Evolutionary conservation across 352 stramenopile species (phyloP), one percentile per base, ranked within the genome.

Genomic region (Saprolegnia diclina): DNA sequence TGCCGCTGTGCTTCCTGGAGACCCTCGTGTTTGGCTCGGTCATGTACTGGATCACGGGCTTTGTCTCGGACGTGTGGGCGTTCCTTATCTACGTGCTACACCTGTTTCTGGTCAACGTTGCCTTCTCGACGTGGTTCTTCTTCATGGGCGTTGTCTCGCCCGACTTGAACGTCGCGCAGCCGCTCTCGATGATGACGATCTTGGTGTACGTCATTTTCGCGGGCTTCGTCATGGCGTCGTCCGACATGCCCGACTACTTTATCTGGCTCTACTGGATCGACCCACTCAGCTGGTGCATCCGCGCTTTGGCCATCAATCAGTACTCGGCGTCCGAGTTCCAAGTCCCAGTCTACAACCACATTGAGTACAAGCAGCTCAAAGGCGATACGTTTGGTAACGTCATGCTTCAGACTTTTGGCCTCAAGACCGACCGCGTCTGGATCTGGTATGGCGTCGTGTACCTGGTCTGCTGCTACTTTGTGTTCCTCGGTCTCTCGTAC

Each of bases 11-110:
- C 54, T 5, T 67, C 0, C 65, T 80, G 37, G 80, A 86, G 73
- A 74, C 77, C 9, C 62, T 82, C 11, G 54, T 82, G 35, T 86
- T 88, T 74, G 79, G 77, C 26, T 80, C 71, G 11, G 67, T 88
- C 57, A 54, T 86, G 7, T 88, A 88, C 61, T 88, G 73, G 56
- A 78, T 86, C 67, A 74, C 82, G 65, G 80, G 80, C 19, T 72
- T 88, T 44, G 32, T 32, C 1, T 2, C 1, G 3, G 22, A 66
- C 0, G 59, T 32, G 6, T 6, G 59, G 14, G 18, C 13, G 0
- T 66, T 66, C 9, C 2, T 66, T 7, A 4, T 13, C 22, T 66
- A 53, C 32, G 0, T 66, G 0, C 5, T 66, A 5, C 2, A 56
- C 5, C n/a, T 50, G 3, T 44, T 56, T 24, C 18, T 54, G n/a